Percentiles rank a stretch among this genome's conserved stretches.
Evolutionary conservation across 1,284 basidiomycete genomes (phyloP).

Genomic region (Heterobasidion parviporum): DNA sequence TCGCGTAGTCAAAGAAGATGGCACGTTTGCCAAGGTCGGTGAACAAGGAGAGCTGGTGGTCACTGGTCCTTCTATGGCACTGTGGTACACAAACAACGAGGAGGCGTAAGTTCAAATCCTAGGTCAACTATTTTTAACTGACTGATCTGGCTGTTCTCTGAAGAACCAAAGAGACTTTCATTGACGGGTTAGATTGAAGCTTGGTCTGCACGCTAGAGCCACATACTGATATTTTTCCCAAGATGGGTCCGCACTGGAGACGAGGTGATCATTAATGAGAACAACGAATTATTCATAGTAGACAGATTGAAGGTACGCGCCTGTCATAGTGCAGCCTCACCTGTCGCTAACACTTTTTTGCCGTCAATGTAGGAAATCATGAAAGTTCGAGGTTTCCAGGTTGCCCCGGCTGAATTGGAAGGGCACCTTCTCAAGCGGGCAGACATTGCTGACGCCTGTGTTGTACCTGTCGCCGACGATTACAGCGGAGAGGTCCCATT

Average conservation of each 20-base stretch:
- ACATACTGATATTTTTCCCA: neutral
- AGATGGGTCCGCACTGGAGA: conserved; percentile 41
- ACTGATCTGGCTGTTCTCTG: neutral
- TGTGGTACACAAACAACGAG: conserved; percentile 34
- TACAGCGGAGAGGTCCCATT: conserved; percentile 74
- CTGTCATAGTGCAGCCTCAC: too few relatives aligned
- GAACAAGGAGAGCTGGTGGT: conserved; percentile 36
- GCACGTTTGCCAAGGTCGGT: conserved; percentile 25
- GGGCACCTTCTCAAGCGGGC: conserved; percentile 64
- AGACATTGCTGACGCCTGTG: conserved; percentile 65
- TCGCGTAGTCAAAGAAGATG: conserved; percentile 32
- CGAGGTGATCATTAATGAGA: conserved; percentile 30
- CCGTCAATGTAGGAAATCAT: conserved; percentile 40
- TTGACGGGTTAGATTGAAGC: conserved; percentile 21
- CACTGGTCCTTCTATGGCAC: conserved; percentile 31
- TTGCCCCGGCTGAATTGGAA: conserved; percentile 32
- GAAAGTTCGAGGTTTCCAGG: conserved; percentile 62
- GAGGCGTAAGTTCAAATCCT: conserved; percentile 26
- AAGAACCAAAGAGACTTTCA: conserved; percentile 34
- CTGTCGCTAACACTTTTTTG: neutral
- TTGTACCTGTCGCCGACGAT: conserved; percentile 71
- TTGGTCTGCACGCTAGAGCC: neutral
- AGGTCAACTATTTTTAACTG: neutral
- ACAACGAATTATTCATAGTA: conserved; percentile 33
- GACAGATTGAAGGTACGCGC: conserved; percentile 33